Conservation (phyloP, 2,329 filamentous ascomycete genomes). For the Elsinoe arachidis region DNA sequence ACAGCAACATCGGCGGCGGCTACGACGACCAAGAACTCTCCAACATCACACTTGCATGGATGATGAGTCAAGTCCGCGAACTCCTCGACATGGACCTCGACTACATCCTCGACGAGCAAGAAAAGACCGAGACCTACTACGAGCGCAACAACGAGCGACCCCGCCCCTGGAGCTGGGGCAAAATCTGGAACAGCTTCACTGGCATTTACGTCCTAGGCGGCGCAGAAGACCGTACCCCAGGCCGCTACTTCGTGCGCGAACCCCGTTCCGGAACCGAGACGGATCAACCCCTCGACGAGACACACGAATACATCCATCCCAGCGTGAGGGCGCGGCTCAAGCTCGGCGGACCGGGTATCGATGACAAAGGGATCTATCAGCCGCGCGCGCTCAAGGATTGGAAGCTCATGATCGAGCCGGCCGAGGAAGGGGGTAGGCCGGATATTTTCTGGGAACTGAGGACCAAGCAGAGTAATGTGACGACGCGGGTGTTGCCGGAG, state of each 20-base stretch:
- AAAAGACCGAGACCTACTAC: conserved; percentile 38
- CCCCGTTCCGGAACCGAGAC: conserved; percentile 36
- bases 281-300: conserved; percentile 37
- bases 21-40: conserved; percentile 39
- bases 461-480: conserved; percentile 29
- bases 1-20: conserved; percentile 40
- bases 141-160: conserved; percentile 31
- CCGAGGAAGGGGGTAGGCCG: conserved; percentile 28
- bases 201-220: conserved; percentile 42
- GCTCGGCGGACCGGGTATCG: conserved; percentile 38
- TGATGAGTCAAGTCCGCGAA: conserved; percentile 45
- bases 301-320: conserved; percentile 46
- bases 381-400: conserved; percentile 38
- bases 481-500: conserved; percentile 35
- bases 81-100: conserved; percentile 41
- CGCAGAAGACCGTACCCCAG: conserved; percentile 37
- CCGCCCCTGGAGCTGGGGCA: conserved; percentile 42
- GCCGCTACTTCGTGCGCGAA: conserved; percentile 39
- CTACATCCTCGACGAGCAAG: conserved; percentile 40
- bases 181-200: conserved; percentile 37
- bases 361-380: conserved; percentile 39
- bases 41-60: conserved; percentile 48
- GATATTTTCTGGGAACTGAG: conserved; percentile 37
- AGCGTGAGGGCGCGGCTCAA: conserved; percentile 38
- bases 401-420: conserved; percentile 39